Evolutionary conservation across 306 rosid species (phyloP).

Genomic region (Prunus campanulata): DNA sequence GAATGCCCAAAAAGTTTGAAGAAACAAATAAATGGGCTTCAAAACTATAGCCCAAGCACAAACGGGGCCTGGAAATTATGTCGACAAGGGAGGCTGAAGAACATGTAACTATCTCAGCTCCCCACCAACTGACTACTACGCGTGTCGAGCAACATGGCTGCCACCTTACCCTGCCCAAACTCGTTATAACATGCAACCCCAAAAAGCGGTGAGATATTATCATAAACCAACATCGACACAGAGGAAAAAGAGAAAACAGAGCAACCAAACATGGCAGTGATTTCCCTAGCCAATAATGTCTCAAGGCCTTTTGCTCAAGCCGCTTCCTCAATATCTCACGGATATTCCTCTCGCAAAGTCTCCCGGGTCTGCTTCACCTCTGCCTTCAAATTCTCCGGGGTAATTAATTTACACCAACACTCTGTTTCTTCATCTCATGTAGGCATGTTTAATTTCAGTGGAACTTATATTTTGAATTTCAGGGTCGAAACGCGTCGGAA

Average conservation of each 20-base stretch:
- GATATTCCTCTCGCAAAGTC: slow-evolving; percentile 26
- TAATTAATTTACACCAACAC: neutral
- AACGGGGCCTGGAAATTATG: too few species aligned
- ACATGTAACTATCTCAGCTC: slow-evolving; percentile 3
- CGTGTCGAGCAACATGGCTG: slow-evolving; percentile 16
- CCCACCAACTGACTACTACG: neutral
- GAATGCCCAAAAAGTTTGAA: too few species aligned
- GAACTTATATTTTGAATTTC: neutral
- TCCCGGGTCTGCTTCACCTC: slow-evolving; percentile 51
- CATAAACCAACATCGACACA: neutral
- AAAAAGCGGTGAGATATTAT: neutral
- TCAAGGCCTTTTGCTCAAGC: slow-evolving; percentile 44
- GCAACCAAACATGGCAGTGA: slow-evolving; percentile 39
- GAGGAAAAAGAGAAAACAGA: neutral
- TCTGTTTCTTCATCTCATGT: neutral
- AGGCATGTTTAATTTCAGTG: neutral
- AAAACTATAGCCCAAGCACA: too few species aligned
- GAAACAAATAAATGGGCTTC: too few species aligned
- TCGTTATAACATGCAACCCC: slow-evolving; percentile 17
- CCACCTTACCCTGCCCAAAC: slow-evolving; percentile 10
- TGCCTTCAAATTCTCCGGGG: slow-evolving; percentile 48
- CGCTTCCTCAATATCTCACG: slow-evolving; percentile 33
- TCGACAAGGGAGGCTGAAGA: too few species aligned
- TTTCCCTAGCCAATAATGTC: slow-evolving; percentile 37
- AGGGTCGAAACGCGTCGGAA: slow-evolving; percentile 45